Evolutionary conservation across 768 basidiomycete species (phyloP), one percentile per base, ranked within the genome.

Genomic region (Boletus speciosus): DNA sequence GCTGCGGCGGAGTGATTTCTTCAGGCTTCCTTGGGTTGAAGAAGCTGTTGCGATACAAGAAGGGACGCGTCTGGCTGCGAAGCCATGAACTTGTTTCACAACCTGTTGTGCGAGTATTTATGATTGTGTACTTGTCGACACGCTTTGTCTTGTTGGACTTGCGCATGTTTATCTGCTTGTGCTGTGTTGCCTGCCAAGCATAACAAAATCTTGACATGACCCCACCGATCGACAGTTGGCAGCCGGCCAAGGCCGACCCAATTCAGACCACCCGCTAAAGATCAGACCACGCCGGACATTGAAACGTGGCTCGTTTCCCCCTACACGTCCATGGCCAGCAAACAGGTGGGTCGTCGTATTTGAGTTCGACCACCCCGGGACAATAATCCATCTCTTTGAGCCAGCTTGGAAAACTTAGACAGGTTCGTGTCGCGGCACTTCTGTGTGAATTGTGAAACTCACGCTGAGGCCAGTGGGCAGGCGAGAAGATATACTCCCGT

Each of bases 1-100:
- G 66, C 73, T 97, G 50, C 81, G 86, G 57, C 74, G 92, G 48
- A 93, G 90, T 64, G 93, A 97, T 67, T 89, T 93, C 73, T 98
- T 97, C 80, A 78, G 80, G 57, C 70, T 96, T 65, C 90, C 93
- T 5, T 98, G 94, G 94, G 93, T 97, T 12, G 86, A 89, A 61
- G 83, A 84, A 76, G 93, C 92, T 6, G 85, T 93, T 48, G 85
- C 88, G 8, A 81, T 95, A 21, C 88, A 92, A 61, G 92, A 95
- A 61, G 90, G 91, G 0, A 74, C 85, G 66, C 80, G 89, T 35
- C 68, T 90, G 49, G 86, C 86, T 12, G 70, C 79, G 70, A 66
- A 78, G 72, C 72, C 73, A 57, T 78, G 60, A 54, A 2, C 11
- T 23, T 42, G 39, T 23, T 27, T 50, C 21, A 15, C 16, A 23